Evolutionary conservation across 2,329 filamentous ascomycete genomes (phyloP), one percentile per base, ranked within the genome.

Genomic region (Epichloe brachyelytri): DNA sequence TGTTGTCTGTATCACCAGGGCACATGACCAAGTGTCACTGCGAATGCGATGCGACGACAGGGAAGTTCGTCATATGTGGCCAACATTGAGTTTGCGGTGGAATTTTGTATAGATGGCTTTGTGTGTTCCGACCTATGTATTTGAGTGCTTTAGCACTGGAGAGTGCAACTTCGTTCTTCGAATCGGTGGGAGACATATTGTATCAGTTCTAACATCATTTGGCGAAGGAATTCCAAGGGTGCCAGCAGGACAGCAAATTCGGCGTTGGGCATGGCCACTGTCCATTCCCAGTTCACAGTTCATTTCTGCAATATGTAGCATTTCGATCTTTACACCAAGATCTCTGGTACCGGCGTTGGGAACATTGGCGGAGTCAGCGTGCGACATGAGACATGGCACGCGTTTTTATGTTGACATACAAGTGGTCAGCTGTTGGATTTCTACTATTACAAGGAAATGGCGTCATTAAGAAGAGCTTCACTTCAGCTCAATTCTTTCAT

Each of bases 401-500:
- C 22, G 11, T 41, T 10, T 19, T 45, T 7, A 34, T 11, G 2
- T 10, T 12, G 30, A 30, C 5, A 38, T n/a, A 19, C 30, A 14
- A 20, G 43, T n/a, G 15, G 34, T 26, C 37, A 30, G 48, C 40
- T n/a, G 26, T 20, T 10, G 10, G 3, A 30, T 30, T 30, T 26
- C 11, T 30, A 33, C 17, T 30, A 30, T 14, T 44, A 5, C 4
- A 15, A 14, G 34, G n/a, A 15, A 39, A 17, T n/a, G 4, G 30
- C 10, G 15, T 15, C 15, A n/a, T 10, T 19, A 36, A 34, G 22
- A 45, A 49, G 38, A 53, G 46, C 17, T 51, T 71, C 66, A 77
- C 17, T 51, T 71, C 66, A 77, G 56, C 69, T 73, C 62, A 77
- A 62, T 52, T 78, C 76, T 68, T 77, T 85, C 64, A 86, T 67